Evolutionary conservation across 257 asterid genomes (phyloP).

Genomic region (Nicotiana tabacum): DNA sequence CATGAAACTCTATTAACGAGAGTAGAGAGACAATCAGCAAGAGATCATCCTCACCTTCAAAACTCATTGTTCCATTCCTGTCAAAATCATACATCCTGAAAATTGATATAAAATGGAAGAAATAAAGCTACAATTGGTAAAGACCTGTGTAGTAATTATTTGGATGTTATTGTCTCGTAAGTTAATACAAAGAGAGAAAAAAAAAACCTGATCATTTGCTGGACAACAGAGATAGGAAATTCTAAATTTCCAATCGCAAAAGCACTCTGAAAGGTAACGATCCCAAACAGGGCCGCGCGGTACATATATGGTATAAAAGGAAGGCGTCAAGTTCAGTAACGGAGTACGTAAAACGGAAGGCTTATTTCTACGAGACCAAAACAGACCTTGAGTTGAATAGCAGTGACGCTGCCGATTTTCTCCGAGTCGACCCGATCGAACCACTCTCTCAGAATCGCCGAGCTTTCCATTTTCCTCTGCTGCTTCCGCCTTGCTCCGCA

Average conservation of each 20-base stretch:
- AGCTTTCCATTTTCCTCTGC: constrained; percentile 41
- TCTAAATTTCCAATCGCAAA: constrained; percentile 65
- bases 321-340: background rate
- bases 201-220: constrained; percentile 75
- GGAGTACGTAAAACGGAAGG: background rate
- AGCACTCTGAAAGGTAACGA: constrained; percentile 37
- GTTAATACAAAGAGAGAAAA: background rate
- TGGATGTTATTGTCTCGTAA: background rate
- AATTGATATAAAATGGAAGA: constrained; percentile 1
- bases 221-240: constrained; percentile 63
- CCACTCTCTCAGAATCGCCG: constrained; percentile 60
- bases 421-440: constrained; percentile 73
- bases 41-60: constrained; percentile 41
- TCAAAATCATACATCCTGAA: constrained; percentile 84
- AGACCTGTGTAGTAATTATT: background rate
- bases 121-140: background rate
- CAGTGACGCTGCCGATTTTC: constrained; percentile 55
- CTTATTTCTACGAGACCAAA: background rate
- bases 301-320: background rate
- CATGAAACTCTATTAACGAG: background rate
- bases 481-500: too few species aligned
- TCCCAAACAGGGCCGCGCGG: too few species aligned
- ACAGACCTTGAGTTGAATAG: constrained; percentile 65
- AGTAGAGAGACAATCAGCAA: background rate
- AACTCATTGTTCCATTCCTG: constrained; percentile 74